Evolutionary conservation across 768 basidiomycete species (phyloP).

Genomic region (Mycena amicta): DNA sequence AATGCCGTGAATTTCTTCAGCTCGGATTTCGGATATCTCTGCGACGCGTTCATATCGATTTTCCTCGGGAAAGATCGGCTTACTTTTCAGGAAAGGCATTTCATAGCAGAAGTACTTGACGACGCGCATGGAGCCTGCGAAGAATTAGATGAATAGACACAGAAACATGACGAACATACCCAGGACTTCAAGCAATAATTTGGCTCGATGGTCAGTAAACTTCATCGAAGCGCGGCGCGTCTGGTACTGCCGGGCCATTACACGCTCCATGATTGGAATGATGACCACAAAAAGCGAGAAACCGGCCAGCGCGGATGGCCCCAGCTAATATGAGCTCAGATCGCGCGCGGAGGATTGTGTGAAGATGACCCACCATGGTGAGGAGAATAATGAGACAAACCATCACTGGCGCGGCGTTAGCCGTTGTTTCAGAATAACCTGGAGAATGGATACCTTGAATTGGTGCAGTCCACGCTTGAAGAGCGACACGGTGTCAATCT

Average conservation of each 20-base stretch:
- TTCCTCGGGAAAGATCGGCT: slow-evolving; percentile 22
- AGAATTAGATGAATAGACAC: background rate
- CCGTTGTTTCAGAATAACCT: background rate
- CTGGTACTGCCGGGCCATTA: slow-evolving; percentile 61
- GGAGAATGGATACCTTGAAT: slow-evolving; percentile 43
- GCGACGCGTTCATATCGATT: background rate
- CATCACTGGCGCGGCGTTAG: slow-evolving; percentile 30
- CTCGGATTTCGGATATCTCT: slow-evolving; percentile 59
- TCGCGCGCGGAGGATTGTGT: background rate
- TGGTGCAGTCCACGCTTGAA: slow-evolving; percentile 64
- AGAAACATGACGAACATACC: slow-evolving; percentile 33
- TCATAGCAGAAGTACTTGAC: slow-evolving; percentile 81
- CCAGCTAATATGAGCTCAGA: slow-evolving; percentile 45
- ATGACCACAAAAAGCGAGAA: slow-evolving; percentile 67
- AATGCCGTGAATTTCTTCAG: slow-evolving; percentile 57
- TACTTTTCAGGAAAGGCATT: slow-evolving; percentile 64
- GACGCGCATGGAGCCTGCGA: slow-evolving; percentile 62
- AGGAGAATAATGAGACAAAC: slow-evolving; percentile 64
- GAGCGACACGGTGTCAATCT: slow-evolving; percentile 1
- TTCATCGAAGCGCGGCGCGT: slow-evolving; percentile 57
- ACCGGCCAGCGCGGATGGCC: slow-evolving; percentile 70
- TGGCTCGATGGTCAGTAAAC: slow-evolving; percentile 65
- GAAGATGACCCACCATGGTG: slow-evolving; percentile 44
- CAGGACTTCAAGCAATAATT: slow-evolving; percentile 66
- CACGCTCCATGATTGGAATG: slow-evolving; percentile 62